phyloP scores from a whole-genome alignment of 78 protist genomes.

The Tieghemostelium lacteum region DNA sequence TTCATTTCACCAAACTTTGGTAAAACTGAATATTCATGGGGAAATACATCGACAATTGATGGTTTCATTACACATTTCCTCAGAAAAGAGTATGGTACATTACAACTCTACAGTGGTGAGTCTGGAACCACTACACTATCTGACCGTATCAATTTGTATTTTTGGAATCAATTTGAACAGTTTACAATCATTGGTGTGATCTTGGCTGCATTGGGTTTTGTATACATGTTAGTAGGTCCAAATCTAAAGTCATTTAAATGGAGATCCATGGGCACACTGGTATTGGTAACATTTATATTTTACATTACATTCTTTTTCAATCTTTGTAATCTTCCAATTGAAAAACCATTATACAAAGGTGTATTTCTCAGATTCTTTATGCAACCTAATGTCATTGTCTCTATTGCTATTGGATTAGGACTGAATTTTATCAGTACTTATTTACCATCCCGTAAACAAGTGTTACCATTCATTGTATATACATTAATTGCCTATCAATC shows the following conservation, averaged over 20 bases:
- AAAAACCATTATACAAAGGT: constrained; percentile 69
- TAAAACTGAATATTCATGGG: constrained; percentile 68
- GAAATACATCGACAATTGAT: constrained; percentile 31
- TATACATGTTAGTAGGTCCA: constrained; percentile 23
- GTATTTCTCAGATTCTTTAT: constrained; percentile 70
- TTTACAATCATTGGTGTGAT: constrained; percentile 14
- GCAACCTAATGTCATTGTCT: constrained; percentile 71
- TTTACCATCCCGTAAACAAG: not conserved
- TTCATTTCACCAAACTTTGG: constrained; percentile 31
- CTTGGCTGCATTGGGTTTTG: constrained; percentile 38
- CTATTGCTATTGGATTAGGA: constrained; percentile 61
- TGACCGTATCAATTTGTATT: constrained; percentile 3
- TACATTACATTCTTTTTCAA: constrained; percentile 74
- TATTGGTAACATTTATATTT: constrained; percentile 51
- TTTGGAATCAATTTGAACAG: constrained; percentile 19
- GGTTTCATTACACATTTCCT: constrained; percentile 88
- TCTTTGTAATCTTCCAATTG: constrained; percentile 77
- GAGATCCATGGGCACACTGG: constrained; percentile 63
- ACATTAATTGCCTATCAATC: constrained; percentile 18
- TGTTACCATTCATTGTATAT: constrained; percentile 23
- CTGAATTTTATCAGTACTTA: not conserved
- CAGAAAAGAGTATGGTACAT: constrained; percentile 89
- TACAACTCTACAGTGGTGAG: constrained; percentile 74
- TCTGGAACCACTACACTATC: constrained; percentile 24
- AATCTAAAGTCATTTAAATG: constrained; percentile 53